Conservation (phyloP, 495 filamentous ascomycete species). For the Friedmanniomyces simplex region DNA sequence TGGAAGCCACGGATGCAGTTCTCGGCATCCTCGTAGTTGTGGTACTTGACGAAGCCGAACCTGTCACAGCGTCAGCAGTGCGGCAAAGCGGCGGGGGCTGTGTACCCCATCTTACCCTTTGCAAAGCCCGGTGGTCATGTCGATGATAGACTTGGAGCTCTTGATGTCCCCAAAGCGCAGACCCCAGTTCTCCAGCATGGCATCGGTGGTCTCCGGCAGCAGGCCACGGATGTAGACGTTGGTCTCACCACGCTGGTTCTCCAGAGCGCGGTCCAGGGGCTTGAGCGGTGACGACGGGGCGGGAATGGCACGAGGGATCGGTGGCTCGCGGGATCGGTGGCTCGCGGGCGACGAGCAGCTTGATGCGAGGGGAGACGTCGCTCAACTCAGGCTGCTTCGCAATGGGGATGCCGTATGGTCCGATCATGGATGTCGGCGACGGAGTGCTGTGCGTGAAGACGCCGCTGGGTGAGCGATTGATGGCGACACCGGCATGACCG, state of each 20-base stretch:
- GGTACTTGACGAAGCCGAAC: constrained; percentile 94
- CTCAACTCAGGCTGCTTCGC: constrained; percentile 43
- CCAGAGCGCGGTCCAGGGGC: constrained; percentile 80
- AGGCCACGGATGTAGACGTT: constrained; percentile 98
- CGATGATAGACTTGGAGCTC: constrained; percentile 95
- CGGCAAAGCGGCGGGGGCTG: background rate
- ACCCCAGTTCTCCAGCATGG: constrained; percentile 72
- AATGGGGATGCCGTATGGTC: constrained; percentile 31
- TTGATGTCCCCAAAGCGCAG: constrained; percentile 80
- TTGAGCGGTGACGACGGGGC: constrained; percentile 61
- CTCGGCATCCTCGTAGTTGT: constrained; percentile 76
- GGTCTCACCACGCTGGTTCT: constrained; percentile 76
- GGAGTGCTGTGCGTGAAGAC: constrained; percentile 38
- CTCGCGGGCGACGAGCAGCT: constrained; percentile 58
- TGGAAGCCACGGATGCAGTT: constrained; percentile 95
- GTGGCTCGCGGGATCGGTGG: constrained; percentile 71
- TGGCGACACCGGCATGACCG: constrained; percentile 42
- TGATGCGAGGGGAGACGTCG: constrained; percentile 47
- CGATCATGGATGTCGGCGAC: constrained; percentile 50
- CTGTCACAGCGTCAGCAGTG: constrained; percentile 35
- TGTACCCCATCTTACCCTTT: constrained; percentile 67
- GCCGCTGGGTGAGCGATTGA: constrained; percentile 48
- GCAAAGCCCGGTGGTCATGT: constrained; percentile 77
- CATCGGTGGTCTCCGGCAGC: constrained; percentile 86
- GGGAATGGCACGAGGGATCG: constrained; percentile 81